These are phyloP conservation scores for Aspergillus luchuensis DNA, from an alignment of 2,329 filamentous ascomycete genomes.

Conservation along the genomic window DNA sequence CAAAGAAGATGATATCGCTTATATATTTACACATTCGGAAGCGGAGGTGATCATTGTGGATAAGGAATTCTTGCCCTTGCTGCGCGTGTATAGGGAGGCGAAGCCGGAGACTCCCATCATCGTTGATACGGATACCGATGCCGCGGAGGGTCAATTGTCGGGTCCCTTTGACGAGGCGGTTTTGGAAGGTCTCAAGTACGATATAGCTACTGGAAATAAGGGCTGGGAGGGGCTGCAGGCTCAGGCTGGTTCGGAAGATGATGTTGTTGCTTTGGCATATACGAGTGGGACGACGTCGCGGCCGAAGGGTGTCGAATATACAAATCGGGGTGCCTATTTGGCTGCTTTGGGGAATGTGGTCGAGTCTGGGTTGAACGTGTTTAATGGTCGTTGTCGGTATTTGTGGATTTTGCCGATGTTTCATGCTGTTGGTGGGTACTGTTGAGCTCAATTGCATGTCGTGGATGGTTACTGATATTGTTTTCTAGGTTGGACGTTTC, in stretches of 20 bases:
- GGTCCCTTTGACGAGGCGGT: constrained; percentile 85
- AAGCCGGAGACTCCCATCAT: constrained; percentile 70
- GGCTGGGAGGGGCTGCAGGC: constrained; percentile 78
- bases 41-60: constrained; percentile 88
- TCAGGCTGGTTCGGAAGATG: constrained; percentile 74
- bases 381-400: constrained; percentile 72
- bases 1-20: constrained; percentile 81
- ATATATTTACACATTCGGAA: constrained; percentile 86
- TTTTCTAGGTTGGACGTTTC: constrained; percentile 71
- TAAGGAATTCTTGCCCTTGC: constrained; percentile 70
- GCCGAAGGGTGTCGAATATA: constrained; percentile 92
- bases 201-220: constrained; percentile 63
- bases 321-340: constrained; percentile 83
- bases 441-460: background rate
- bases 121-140: constrained; percentile 82
- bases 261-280: constrained; percentile 83
- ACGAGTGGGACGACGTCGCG: constrained; percentile 89
- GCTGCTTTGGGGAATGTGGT: constrained; percentile 83
- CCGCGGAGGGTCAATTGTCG: constrained; percentile 68
- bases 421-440: constrained; percentile 58
- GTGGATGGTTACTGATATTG: background rate
- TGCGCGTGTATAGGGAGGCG: constrained; percentile 65
- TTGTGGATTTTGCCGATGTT: constrained; percentile 93
- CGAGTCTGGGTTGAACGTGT: constrained; percentile 79
- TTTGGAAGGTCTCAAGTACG: constrained; percentile 74